A percentile compares a stretch with the other conserved stretches of the same genome.
These are phyloP conservation scores for Begonia loranthoides DNA, from an alignment of 306 rosid genomes.

Conservation along the genomic window DNA sequence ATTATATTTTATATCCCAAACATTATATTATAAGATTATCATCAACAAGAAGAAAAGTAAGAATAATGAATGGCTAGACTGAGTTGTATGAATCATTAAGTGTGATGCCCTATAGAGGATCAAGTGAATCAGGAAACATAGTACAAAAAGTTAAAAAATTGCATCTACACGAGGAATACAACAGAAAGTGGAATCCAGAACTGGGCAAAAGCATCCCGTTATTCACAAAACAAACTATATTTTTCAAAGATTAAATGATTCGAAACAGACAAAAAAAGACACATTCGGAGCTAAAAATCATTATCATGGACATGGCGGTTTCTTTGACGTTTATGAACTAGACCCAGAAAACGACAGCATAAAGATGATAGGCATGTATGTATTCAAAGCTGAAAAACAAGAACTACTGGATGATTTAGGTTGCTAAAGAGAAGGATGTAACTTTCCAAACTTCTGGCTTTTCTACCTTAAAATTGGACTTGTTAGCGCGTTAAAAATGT, in stretches of 20 bases:
- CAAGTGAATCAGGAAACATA: no score
- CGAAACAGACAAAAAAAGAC: not conserved
- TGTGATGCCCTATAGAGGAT: no score
- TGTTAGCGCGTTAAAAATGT: no score
- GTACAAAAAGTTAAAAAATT: no score
- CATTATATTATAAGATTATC: no score
- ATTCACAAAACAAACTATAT: conserved; percentile 1
- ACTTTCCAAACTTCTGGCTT: no score
- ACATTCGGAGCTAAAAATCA: not conserved
- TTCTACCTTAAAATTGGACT: no score
- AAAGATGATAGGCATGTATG: not conserved
- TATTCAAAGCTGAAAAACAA: not conserved
- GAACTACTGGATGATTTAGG: not conserved
- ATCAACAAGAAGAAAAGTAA: no score
- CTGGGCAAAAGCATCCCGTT: conserved; percentile 3
- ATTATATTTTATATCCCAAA: no score
- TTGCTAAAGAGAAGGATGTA: not conserved
- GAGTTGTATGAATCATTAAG: no score
- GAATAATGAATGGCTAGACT: no score
- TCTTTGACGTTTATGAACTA: not conserved
- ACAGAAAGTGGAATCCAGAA: not conserved
- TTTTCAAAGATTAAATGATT: conserved; percentile 3
- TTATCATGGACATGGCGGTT: not conserved
- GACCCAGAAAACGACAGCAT: not conserved
- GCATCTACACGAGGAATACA: no score